phyloP scores from a whole-genome alignment of 768 basidiomycete species.

The Porpolomopsis calyptriformis region DNA sequence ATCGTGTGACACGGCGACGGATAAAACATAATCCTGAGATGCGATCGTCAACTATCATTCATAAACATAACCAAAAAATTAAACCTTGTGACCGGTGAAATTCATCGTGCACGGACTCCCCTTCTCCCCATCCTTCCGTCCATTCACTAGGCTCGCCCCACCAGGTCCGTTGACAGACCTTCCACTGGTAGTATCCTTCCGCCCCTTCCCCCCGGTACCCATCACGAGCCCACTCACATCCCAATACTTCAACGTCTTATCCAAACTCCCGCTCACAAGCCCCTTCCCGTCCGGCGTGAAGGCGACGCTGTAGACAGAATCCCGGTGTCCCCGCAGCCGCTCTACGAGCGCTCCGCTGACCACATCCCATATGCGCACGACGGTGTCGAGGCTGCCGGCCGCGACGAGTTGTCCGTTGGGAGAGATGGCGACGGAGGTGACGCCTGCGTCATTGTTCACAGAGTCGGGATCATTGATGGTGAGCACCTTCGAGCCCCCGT shows the following conservation, averaged over 20 bases:
- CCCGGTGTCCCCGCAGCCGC: slow-evolving; percentile 64
- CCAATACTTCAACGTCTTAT: slow-evolving; percentile 84
- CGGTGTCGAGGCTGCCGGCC: slow-evolving; percentile 38
- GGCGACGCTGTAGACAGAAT: slow-evolving; percentile 81
- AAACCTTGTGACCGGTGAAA: slow-evolving; percentile 71
- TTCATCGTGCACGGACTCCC: slow-evolving; percentile 48
- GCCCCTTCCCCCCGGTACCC: slow-evolving; percentile 32
- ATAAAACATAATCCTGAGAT: slow-evolving; percentile 55
- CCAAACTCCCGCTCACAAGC: slow-evolving; percentile 84
- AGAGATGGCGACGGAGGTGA: slow-evolving; percentile 72
- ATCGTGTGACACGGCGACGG: slow-evolving; percentile 66
- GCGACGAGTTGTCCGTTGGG: slow-evolving; percentile 58
- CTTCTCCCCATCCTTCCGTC: slow-evolving; percentile 59
- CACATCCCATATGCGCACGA: slow-evolving; percentile 67
- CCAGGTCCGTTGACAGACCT: slow-evolving; percentile 29
- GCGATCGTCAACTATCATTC: slow-evolving; percentile 39
- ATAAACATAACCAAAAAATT: slow-evolving; percentile 9
- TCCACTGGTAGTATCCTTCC: slow-evolving; percentile 34
- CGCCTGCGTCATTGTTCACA: slow-evolving; percentile 38
- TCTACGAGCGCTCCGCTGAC: slow-evolving; percentile 49
- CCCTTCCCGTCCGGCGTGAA: slow-evolving; percentile 90
- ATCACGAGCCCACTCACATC: slow-evolving; percentile 68
- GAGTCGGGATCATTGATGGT: slow-evolving; percentile 44
- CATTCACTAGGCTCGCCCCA: slow-evolving; percentile 48
- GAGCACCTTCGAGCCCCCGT: slow-evolving; percentile 27